Conservation (phyloP, 768 basidiomycete species). For the Omphalotus guepiniiformis region DNA sequence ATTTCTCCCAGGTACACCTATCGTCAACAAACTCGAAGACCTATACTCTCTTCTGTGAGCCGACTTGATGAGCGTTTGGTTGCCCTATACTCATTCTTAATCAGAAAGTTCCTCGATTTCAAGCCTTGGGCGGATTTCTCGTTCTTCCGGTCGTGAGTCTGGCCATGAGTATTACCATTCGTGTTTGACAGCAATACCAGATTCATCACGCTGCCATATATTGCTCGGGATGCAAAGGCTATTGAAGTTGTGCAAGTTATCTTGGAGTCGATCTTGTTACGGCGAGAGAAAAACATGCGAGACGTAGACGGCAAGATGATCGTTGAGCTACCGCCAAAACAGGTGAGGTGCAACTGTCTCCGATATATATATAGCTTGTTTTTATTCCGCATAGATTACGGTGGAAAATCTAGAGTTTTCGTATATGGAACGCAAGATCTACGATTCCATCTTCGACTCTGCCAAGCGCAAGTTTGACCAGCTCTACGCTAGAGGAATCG, state of each 20-base stretch:
- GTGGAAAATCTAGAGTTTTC: constrained; percentile 81
- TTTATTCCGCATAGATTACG: constrained; percentile 39
- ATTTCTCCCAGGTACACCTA: constrained; percentile 67
- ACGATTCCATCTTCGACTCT: constrained; percentile 78
- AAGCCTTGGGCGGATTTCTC: constrained; percentile 78
- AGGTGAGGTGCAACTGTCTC: constrained; percentile 36
- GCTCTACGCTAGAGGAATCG: constrained; percentile 71
- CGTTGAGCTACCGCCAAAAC: constrained; percentile 84
- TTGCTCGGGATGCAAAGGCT: constrained; percentile 86
- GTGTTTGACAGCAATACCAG: constrained; percentile 35
- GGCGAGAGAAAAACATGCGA: constrained; percentile 91
- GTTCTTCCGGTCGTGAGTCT: constrained; percentile 82
- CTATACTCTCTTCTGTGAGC: constrained; percentile 76
- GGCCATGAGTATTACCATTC: background rate
- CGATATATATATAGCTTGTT: constrained; percentile 6
- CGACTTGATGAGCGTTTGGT: background rate
- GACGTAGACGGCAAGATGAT: constrained; percentile 84
- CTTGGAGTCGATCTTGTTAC: constrained; percentile 78
- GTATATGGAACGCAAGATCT: constrained; percentile 76
- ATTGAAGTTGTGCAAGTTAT: constrained; percentile 95
- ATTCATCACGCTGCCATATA: constrained; percentile 89
- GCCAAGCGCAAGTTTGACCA: constrained; percentile 80
- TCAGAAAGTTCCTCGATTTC: constrained; percentile 73
- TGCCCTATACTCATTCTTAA: background rate
- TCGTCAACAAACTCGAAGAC: constrained; percentile 91